A percentile compares a stretch with the other conserved stretches of the same genome.
These are phyloP conservation scores for Neurospora sp. DNA, from an alignment of 495 filamentous ascomycete genomes.

Conservation along the genomic window DNA sequence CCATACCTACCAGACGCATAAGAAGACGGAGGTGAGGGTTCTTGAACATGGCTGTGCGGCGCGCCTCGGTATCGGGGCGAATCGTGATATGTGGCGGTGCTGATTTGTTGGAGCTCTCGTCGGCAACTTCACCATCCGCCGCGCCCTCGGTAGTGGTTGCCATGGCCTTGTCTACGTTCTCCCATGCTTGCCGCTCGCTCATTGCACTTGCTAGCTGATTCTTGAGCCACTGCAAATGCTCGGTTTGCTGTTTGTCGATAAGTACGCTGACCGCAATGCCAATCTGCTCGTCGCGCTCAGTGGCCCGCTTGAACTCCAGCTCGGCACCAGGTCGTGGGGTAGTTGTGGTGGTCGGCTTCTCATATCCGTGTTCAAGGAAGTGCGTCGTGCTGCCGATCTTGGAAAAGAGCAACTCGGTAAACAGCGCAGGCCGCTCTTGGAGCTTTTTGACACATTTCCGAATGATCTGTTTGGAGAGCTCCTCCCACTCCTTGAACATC, in stretches of 20 bases:
- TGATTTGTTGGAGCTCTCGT: slow-evolving; percentile 26
- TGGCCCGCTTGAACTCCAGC: slow-evolving; percentile 66
- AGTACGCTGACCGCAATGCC: slow-evolving; percentile 68
- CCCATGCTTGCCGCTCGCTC: slow-evolving; percentile 71
- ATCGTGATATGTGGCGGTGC: slow-evolving; percentile 40
- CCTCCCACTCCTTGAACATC: slow-evolving; percentile 83
- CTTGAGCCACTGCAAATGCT: slow-evolving; percentile 75
- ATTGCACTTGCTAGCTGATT: slow-evolving; percentile 54
- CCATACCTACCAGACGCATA: slow-evolving; percentile 64
- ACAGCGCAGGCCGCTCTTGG: slow-evolving; percentile 68
- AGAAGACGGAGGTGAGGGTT: slow-evolving; percentile 86
- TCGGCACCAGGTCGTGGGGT: slow-evolving; percentile 53
- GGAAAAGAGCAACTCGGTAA: slow-evolving; percentile 86
- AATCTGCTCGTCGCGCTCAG: slow-evolving; percentile 57
- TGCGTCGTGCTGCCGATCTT: slow-evolving; percentile 76
- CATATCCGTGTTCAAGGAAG: slow-evolving; percentile 84
- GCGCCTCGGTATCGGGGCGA: slow-evolving; percentile 55
- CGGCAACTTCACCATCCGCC: slow-evolving; percentile 29
- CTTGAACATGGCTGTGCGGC: slow-evolving; percentile 69
- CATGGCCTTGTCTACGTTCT: slow-evolving; percentile 54
- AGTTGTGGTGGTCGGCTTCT: slow-evolving; percentile 58
- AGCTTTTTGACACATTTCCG: slow-evolving; percentile 69
- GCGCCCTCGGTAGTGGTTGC: slow-evolving; percentile 2
- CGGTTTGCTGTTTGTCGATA: slow-evolving; percentile 61
- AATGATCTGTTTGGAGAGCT: slow-evolving; percentile 71